Percentiles rank a stretch among this genome's conserved stretches.
Evolutionary conservation across 306 rosid genomes (phyloP).

Genomic region (Mimosa pudica): DNA sequence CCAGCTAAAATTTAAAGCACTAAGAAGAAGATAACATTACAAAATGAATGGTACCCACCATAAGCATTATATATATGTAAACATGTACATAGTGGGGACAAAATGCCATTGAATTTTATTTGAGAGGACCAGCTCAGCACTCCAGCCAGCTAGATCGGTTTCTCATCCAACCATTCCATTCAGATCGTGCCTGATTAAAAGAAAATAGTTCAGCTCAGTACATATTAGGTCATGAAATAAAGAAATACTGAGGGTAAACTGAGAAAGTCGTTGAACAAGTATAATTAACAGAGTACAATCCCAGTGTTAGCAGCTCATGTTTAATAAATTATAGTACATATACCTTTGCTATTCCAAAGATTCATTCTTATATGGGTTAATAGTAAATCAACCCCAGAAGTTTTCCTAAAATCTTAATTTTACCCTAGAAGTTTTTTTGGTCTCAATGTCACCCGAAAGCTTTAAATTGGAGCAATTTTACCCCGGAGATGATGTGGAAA

Average conservation of each 20-base stretch:
- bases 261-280: constrained; percentile 28
- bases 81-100: constrained; percentile 41
- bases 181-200: constrained; percentile 42
- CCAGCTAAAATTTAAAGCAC: constrained; percentile 39
- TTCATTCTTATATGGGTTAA: neutral
- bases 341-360: constrained; percentile 36
- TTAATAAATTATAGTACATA: constrained; percentile 20
- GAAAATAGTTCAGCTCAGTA: constrained; percentile 32
- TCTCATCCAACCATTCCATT: constrained; percentile 2
- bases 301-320: constrained; percentile 17
- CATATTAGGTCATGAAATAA: constrained; percentile 37
- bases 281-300: constrained; percentile 32
- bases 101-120: constrained; percentile 37
- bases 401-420: no score
- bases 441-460: no score
- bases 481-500: no score
- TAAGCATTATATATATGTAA: constrained; percentile 11
- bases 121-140: constrained; percentile 46
- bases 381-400: no score
- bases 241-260: constrained; percentile 13
- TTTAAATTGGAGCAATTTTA: no score
- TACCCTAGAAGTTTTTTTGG: no score
- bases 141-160: constrained; percentile 35
- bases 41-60: constrained; percentile 45
- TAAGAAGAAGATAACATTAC: constrained; percentile 35